A percentile compares a stretch with the other conserved stretches of the same genome.
Evolutionary conservation across 139 green algal genomes (phyloP).

Genomic region (Chlamydomonas incerta): DNA sequence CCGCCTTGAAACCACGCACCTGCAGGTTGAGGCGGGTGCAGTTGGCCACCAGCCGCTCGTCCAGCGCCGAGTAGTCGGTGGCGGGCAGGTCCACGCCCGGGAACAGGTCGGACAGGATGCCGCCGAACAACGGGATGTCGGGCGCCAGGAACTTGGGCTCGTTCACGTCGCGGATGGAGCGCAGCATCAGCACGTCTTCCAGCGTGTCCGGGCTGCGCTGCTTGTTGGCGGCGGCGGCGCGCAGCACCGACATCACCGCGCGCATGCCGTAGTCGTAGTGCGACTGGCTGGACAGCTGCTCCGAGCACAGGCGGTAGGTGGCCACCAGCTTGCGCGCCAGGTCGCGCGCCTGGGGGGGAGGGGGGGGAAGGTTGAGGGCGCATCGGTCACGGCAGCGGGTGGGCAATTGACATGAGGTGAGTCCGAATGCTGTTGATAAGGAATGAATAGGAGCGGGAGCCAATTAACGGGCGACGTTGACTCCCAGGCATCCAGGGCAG

Average conservation of each 20-base stretch:
- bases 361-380: too few species aligned
- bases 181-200: slow-evolving; percentile 78
- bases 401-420: too few species aligned
- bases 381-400: too few species aligned
- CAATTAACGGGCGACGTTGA: too few species aligned
- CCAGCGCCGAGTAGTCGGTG: slow-evolving; percentile 69
- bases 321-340: slow-evolving; percentile 87
- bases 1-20: background rate
- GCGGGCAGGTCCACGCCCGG: slow-evolving; percentile 74
- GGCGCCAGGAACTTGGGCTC: slow-evolving; percentile 87
- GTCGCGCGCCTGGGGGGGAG: slow-evolving; percentile 66
- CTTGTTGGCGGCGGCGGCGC: slow-evolving; percentile 80
- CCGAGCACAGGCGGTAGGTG: slow-evolving; percentile 85
- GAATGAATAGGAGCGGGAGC: too few species aligned
- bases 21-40: slow-evolving; percentile 61
- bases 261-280: slow-evolving; percentile 91
- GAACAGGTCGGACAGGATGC: slow-evolving; percentile 85
- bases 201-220: slow-evolving; percentile 65
- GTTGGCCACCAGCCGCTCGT: slow-evolving; percentile 49
- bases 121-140: slow-evolving; percentile 85
- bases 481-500: too few species aligned
- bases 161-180: slow-evolving; percentile 84
- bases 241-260: slow-evolving; percentile 85
- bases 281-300: slow-evolving; percentile 86
- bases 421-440: too few species aligned